Evolutionary conservation across 148 eudicot species (phyloP).

Genomic region (Amaranthus hypochondriacus): DNA sequence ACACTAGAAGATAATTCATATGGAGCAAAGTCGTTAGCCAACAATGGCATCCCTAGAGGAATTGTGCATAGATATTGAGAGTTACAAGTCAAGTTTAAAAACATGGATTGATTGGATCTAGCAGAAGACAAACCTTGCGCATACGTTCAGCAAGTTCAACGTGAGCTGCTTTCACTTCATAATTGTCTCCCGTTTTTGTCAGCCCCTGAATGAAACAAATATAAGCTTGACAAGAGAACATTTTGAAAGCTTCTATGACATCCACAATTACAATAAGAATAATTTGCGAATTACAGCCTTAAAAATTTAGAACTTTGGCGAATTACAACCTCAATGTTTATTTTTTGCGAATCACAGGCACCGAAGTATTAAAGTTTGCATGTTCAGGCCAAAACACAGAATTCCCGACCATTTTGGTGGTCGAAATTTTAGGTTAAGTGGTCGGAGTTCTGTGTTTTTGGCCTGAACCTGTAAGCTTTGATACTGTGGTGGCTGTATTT

Average conservation of each 20-base stretch:
- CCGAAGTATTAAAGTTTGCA: too few species aligned
- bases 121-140: conserved; percentile 68
- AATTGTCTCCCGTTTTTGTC: conserved; percentile 90
- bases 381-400: too few species aligned
- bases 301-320: too few species aligned
- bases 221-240: conserved; percentile 10
- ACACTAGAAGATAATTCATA: background rate
- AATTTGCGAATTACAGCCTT: too few species aligned
- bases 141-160: conserved; percentile 98
- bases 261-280: too few species aligned
- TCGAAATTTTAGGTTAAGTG: too few species aligned
- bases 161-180: conserved; percentile 97
- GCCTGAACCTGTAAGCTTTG: too few species aligned
- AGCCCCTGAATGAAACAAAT: conserved; percentile 56
- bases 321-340: too few species aligned
- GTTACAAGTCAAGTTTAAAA: background rate
- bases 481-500: too few species aligned
- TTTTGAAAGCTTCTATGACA: background rate
- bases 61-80: background rate
- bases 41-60: conserved; percentile 4
- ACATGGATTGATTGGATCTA: background rate
- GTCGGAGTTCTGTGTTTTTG: too few species aligned
- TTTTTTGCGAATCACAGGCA: too few species aligned
- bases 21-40: background rate
- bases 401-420: too few species aligned